phyloP scores from a whole-genome alignment of 306 rosid species.

The Ochetophila trinervis region DNA sequence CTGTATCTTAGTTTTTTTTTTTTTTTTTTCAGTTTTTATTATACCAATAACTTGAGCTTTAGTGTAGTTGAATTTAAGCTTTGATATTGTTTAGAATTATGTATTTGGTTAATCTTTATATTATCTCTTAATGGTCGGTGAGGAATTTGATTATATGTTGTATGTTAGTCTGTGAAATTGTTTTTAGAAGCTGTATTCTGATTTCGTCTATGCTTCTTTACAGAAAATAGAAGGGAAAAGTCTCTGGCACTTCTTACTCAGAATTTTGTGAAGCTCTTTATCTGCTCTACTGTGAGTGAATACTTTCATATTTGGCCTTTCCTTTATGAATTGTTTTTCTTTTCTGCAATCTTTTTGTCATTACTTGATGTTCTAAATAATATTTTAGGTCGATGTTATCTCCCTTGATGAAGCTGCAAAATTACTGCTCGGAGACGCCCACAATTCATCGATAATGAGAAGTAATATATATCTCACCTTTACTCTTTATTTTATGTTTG shows the following conservation, averaged over 20 bases:
- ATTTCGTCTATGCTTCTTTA: slow-evolving; percentile 3
- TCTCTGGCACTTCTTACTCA: slow-evolving; percentile 85
- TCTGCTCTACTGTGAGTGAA: slow-evolving; percentile 72
- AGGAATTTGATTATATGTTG: background rate
- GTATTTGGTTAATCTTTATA: background rate
- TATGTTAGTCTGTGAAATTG: background rate
- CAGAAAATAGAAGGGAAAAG: slow-evolving; percentile 87
- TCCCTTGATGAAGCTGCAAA: slow-evolving; percentile 95
- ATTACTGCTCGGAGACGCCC: slow-evolving; percentile 78
- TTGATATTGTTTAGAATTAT: background rate
- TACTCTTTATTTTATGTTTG: slow-evolving; percentile 7
- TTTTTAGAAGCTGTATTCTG: background rate
- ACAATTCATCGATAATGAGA: slow-evolving; percentile 71
- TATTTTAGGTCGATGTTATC: slow-evolving; percentile 53
- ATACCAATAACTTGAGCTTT: background rate
- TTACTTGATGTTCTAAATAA: slow-evolving; percentile 10
- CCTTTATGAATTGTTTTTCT: background rate
- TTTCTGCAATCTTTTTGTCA: background rate
- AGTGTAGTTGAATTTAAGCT: background rate
- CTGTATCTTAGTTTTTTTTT: no score
- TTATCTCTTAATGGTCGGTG: background rate
- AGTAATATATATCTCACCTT: slow-evolving; percentile 33
- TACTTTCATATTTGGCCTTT: background rate
- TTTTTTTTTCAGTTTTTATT: no score
- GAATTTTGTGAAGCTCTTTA: slow-evolving; percentile 90